phyloP scores from a whole-genome alignment of 2,329 filamentous ascomycete species.

The Ceratocystis variospora region DNA sequence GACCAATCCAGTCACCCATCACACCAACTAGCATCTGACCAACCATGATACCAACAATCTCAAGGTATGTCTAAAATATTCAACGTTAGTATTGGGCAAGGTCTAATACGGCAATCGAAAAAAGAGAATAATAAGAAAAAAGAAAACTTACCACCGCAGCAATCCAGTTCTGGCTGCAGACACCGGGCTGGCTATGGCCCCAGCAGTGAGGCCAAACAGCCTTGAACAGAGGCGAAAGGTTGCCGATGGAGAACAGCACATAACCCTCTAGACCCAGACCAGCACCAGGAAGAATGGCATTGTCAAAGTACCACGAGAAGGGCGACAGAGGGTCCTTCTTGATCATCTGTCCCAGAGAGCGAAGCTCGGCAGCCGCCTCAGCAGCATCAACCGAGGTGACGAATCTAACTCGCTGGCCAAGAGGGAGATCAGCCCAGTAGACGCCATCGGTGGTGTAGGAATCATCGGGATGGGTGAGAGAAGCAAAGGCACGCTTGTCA shows the following conservation, averaged over 20 bases:
- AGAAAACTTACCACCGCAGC: conserved; percentile 42
- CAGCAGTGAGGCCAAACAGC: conserved; percentile 68
- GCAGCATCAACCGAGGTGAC: conserved; percentile 57
- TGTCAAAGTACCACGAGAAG: conserved; percentile 72
- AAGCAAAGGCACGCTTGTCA: conserved; percentile 54
- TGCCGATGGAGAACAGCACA: conserved; percentile 93
- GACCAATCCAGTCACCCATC: conserved; percentile 60
- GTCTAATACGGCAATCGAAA: not conserved
- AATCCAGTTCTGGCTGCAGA: conserved; percentile 67
- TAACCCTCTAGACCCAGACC: conserved; percentile 90
- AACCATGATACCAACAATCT: conserved; percentile 88
- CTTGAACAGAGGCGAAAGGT: conserved; percentile 69
- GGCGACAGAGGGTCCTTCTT: conserved; percentile 78
- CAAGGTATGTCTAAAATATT: conserved; percentile 53
- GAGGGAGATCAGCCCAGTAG: conserved; percentile 84
- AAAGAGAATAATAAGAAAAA: not conserved
- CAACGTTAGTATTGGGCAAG: not conserved
- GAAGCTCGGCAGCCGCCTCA: conserved; percentile 56
- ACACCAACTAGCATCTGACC: conserved; percentile 81
- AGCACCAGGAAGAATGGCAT: conserved; percentile 83
- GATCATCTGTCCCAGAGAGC: conserved; percentile 58
- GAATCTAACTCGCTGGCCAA: conserved; percentile 57
- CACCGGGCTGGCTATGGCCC: conserved; percentile 38
- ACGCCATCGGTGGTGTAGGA: conserved; percentile 67
- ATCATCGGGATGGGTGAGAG: conserved; percentile 76